Percentiles rank a stretch among this genome's conserved stretches.
Conservation (phyloP, 805 yeast species). For the Wickerhamomyces hampshirensis region DNA sequence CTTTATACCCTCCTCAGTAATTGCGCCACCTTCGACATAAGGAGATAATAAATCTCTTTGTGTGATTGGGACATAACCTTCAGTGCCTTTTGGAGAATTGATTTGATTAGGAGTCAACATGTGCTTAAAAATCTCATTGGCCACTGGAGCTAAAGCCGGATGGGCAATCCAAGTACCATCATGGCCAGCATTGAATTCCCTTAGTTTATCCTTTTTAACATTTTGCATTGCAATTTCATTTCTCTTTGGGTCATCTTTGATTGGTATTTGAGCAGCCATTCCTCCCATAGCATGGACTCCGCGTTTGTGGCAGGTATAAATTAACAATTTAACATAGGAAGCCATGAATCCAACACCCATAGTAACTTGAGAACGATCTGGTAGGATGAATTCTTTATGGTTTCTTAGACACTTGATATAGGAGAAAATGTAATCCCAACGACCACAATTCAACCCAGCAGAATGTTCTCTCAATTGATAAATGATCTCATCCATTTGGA, state of each 20-base stretch:
- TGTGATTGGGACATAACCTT: no score
- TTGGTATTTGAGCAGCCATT: conserved; percentile 86
- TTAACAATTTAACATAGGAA: conserved; percentile 68
- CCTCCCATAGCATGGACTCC: conserved; percentile 89
- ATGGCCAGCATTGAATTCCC: conserved; percentile 76
- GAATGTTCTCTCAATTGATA: conserved; percentile 74
- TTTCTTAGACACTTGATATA: conserved; percentile 73
- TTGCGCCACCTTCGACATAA: conserved; percentile 51
- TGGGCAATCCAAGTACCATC: conserved; percentile 91
- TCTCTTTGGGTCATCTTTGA: conserved; percentile 61
- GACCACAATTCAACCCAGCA: conserved; percentile 81
- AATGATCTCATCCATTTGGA: conserved; percentile 81
- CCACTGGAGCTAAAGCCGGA: conserved; percentile 75
- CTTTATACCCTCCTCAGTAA: conserved; percentile 67
- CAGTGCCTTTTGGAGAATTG: conserved; percentile 39
- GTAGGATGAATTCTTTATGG: conserved; percentile 59
- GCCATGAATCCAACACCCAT: conserved; percentile 83
- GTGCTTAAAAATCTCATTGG: conserved; percentile 64
- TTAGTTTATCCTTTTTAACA: conserved; percentile 67
- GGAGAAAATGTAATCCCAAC: conserved; percentile 86
- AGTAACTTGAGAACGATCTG: conserved; percentile 74
- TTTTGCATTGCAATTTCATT: conserved; percentile 65
- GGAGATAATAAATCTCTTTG: conserved; percentile 62
- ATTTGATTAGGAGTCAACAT: conserved; percentile 85
- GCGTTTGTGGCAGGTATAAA: conserved; percentile 69